phyloP scores from a whole-genome alignment of 192 early-diverging fungal genomes.

The Umbelopsis ramanniana region DNA sequence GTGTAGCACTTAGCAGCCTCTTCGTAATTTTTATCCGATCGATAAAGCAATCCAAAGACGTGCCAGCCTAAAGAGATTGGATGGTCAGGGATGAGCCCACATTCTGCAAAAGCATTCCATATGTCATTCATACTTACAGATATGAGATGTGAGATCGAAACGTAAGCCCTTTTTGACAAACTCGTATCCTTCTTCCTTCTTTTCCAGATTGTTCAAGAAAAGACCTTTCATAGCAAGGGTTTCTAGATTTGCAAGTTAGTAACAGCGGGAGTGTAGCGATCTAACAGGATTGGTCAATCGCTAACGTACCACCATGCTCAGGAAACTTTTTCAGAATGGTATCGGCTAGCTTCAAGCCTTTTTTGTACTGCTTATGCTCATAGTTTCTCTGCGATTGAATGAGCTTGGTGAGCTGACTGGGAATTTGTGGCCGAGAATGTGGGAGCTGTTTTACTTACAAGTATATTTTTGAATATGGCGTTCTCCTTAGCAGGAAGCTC shows the following conservation, averaged over 20 bases:
- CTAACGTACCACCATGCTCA: constrained; percentile 79
- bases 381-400: constrained; percentile 78
- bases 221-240: constrained; percentile 95
- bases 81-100: not conserved
- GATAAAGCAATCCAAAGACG: constrained; percentile 91
- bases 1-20: constrained; percentile 93
- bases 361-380: constrained; percentile 95
- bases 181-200: constrained; percentile 90
- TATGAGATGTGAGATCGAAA: constrained; percentile 81
- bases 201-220: constrained; percentile 87
- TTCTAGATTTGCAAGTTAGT: constrained; percentile 53
- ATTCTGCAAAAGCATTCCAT: not conserved
- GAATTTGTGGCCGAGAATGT: not conserved
- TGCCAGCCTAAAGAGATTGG: constrained; percentile 80
- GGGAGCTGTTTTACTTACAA: constrained; percentile 51
- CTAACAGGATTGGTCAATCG: too few relatives aligned
- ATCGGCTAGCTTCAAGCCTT: constrained; percentile 88
- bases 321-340: constrained; percentile 94
- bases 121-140: constrained; percentile 63
- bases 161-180: constrained; percentile 84
- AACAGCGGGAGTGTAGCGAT: not conserved
- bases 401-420: not conserved
- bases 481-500: constrained; percentile 76
- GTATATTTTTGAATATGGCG: constrained; percentile 70
- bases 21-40: constrained; percentile 90